phyloP scores from a whole-genome alignment of 139 green algal species.

The Picochlorum sp. region DNA sequence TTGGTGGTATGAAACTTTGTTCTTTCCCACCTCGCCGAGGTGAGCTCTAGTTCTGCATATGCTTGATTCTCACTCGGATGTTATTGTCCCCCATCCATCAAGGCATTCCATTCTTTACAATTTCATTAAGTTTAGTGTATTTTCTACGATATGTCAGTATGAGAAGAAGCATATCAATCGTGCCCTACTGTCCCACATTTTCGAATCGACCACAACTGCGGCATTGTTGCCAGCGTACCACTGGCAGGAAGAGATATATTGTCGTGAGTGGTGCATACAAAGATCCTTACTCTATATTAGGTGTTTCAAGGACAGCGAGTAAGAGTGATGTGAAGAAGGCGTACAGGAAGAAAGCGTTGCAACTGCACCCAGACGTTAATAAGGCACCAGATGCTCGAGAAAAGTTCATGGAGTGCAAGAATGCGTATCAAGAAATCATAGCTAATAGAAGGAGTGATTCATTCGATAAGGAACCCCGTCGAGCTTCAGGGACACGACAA shows the following conservation, averaged over 20 bases:
- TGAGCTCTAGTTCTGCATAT: no score
- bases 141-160: no score
- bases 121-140: no score
- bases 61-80: no score
- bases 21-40: no score
- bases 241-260: not conserved
- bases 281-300: conserved; percentile 60
- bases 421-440: conserved; percentile 60
- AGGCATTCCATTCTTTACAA: no score
- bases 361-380: conserved; percentile 84
- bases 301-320: conserved; percentile 34
- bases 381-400: conserved; percentile 59
- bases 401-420: conserved; percentile 70
- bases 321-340: conserved; percentile 65
- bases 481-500: conserved; percentile 6
- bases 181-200: no score
- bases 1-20: no score
- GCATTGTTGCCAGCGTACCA: no score
- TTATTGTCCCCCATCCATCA: no score
- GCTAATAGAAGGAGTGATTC: conserved; percentile 17
- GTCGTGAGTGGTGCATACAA: not conserved
- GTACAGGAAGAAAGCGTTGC: conserved; percentile 71
- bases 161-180: no score
- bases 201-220: no score
- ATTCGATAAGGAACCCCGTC: conserved; percentile 38